phyloP scores from a whole-genome alignment of 495 filamentous ascomycete species.

The Penicillium subrubescens region DNA sequence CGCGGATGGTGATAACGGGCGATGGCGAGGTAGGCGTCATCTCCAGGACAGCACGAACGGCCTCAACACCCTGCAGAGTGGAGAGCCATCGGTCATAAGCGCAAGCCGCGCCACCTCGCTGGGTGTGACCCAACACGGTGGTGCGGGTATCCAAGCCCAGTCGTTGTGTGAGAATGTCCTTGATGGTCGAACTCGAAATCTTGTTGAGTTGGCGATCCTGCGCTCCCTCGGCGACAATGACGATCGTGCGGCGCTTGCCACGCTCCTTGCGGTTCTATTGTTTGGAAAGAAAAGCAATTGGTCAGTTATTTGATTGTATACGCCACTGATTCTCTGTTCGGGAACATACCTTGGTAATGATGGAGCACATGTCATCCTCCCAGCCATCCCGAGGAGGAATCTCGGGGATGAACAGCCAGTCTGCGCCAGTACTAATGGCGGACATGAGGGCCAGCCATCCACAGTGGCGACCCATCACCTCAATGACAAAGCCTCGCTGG shows the following conservation, averaged over 20 bases:
- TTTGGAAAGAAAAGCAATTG: background rate
- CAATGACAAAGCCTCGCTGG: constrained; percentile 95
- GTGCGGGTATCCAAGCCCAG: constrained; percentile 87
- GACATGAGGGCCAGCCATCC: constrained; percentile 98
- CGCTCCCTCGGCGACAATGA: constrained; percentile 96
- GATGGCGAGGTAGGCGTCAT: constrained; percentile 87
- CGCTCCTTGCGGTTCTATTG: constrained; percentile 74
- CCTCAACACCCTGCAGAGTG: constrained; percentile 93
- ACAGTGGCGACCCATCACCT: constrained; percentile 99
- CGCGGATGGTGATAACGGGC: constrained; percentile 90
- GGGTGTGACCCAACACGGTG: constrained; percentile 94
- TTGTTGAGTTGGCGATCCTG: constrained; percentile 83
- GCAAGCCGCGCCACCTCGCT: constrained; percentile 87
- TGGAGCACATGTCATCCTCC: constrained; percentile 83
- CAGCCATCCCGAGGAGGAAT: constrained; percentile 87
- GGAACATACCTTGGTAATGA: constrained; percentile 70
- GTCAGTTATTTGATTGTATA: background rate
- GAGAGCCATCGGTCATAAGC: constrained; percentile 94
- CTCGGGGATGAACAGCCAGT: constrained; percentile 97
- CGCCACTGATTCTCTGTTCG: too few relatives aligned
- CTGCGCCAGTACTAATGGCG: constrained; percentile 90
- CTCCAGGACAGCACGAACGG: constrained; percentile 93
- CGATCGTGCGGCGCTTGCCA: constrained; percentile 96
- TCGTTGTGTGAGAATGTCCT: constrained; percentile 80
- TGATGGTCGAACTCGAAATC: constrained; percentile 77